Evolutionary conservation across 768 basidiomycete species (phyloP), one percentile per base, ranked within the genome.

Genomic region (Rhodotorula toruloides): DNA sequence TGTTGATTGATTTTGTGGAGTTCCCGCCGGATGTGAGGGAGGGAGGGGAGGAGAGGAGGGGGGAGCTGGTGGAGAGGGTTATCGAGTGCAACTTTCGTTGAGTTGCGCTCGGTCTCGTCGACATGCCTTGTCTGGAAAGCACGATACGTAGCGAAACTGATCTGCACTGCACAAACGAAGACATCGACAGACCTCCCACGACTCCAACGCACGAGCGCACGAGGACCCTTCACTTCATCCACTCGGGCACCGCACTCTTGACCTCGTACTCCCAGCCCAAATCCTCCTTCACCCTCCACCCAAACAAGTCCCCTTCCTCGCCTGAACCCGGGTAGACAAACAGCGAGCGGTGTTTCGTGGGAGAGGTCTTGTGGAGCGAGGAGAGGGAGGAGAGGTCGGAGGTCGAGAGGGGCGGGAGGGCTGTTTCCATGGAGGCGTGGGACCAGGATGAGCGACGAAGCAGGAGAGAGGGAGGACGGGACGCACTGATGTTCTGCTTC

Each of bases 401-500:
- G 2, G 56, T 17, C 12, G 72, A 70, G 29, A 79, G 72, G 46
- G 21, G 31, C 22, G 0, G 54, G 79, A 63, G 54, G 4, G 2
- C 5, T 19, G 29, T 21, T 31, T 48, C 1, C 37, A 34, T 14
- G 3, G 1, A 2, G 1, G 3, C 0, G 12, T 11, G 4, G 12
- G 25, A 37, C 4, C 21, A 19, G 14, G 14, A 34, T 4, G 40
- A 21, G 21, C 48, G 7, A 14, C 7, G 9, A 14, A 21, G 44
- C 14, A 16, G 14, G 47, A 39, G 22, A 37, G 40, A 10, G 9
- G 11, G 22, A 42, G 25, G 7, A 32, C 4, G 34, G 21, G n/a
- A 43, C 63, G 29, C 21, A 58, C 56, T 65, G 21, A 78, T 72
- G 78, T 90, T 90, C 64, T 78, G 83, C 53, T 80, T 77, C 72